phyloP scores from a whole-genome alignment of 768 basidiomycete species.

The Suillus spraguei region DNA sequence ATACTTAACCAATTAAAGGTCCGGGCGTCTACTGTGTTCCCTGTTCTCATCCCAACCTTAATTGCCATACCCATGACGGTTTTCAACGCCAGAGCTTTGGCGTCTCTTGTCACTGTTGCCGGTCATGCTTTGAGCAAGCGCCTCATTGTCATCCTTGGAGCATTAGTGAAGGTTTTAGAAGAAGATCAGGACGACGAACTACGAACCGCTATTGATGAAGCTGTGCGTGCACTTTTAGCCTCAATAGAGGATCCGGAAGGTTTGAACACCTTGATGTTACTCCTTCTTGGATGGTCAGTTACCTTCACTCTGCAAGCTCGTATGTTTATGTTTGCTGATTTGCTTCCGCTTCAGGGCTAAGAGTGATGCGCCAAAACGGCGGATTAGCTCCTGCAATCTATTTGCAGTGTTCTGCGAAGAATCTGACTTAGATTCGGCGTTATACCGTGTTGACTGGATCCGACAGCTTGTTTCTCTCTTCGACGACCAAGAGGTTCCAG shows the following conservation, averaged over 20 bases:
- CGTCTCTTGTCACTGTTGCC: slow-evolving; percentile 91
- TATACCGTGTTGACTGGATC: slow-evolving; percentile 95
- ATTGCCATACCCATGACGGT: slow-evolving; percentile 89
- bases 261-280: slow-evolving; percentile 85
- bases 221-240: slow-evolving; percentile 69
- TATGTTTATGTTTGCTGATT: neutral
- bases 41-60: slow-evolving; percentile 92
- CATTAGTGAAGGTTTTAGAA: slow-evolving; percentile 81
- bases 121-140: slow-evolving; percentile 88
- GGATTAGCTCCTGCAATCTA: slow-evolving; percentile 77
- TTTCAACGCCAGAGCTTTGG: slow-evolving; percentile 93
- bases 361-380: slow-evolving; percentile 64
- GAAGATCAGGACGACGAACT: slow-evolving; percentile 72
- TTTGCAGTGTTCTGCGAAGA: slow-evolving; percentile 85
- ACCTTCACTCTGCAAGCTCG: neutral
- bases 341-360: slow-evolving; percentile 65
- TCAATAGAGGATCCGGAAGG: slow-evolving; percentile 89
- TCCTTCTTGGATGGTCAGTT: slow-evolving; percentile 84
- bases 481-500: slow-evolving; percentile 74
- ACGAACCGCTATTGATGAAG: slow-evolving; percentile 67
- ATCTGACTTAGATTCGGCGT: slow-evolving; percentile 75
- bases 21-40: slow-evolving; percentile 94
- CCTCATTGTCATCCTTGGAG: slow-evolving; percentile 73
- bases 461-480: slow-evolving; percentile 83
- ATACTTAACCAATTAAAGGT: slow-evolving; percentile 51